Base-by-base conservation (phyloP, 2,329 filamentous ascomycete genomes). In the Cryphonectria radicalis region DNA sequence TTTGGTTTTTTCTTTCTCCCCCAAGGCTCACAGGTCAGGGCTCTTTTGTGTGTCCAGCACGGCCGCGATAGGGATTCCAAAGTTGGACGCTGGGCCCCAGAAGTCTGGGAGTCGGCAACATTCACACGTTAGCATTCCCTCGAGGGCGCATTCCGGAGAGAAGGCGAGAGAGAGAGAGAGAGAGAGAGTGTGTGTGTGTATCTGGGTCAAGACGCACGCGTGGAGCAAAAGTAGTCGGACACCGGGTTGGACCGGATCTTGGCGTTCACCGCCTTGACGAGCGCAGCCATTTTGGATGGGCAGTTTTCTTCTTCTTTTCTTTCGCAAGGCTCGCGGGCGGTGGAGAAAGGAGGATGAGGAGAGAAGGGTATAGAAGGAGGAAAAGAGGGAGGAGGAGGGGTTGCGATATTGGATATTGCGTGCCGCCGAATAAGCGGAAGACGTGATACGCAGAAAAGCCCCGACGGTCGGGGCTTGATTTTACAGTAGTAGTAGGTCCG, bases 71-170 rank as follows among this genome's bases (percentile, higher is more conserved):
- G 93, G 93, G 77, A 95, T 95, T 81, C 93, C 93, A 79, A 96
- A 96, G 86, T 95, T 96, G 76, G 93, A 95, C 72, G 88, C 93
- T 67, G 93, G 93, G 68, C 93, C 93, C 93, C 93, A 96, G 85
- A 96, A 96, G 85, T 96, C 93, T 95, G 62, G 3, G 1, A n/a
- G 13, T 14, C n/a, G 13, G 13, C 32, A 19, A 35, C 14, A 13
- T 14, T 7, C 37, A 50, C 3, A n/a, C 7, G 7, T 62, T 40
- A 22, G 22, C 55, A 8, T 1, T 40, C 57, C 8, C 8, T 32
- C 22, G n/a, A 14, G 8, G 11, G n/a, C 17, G 19, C 28, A 37
- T 37, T 28, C 35, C 35, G 6, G 22, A 17, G 25, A 7, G 25
- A 17, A 17, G 22, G 28, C 28, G 37, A 2, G 59, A 11, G 19